Evolutionary conservation across 1,139 yeast species (phyloP).

Genomic region (Candida smagusa): DNA sequence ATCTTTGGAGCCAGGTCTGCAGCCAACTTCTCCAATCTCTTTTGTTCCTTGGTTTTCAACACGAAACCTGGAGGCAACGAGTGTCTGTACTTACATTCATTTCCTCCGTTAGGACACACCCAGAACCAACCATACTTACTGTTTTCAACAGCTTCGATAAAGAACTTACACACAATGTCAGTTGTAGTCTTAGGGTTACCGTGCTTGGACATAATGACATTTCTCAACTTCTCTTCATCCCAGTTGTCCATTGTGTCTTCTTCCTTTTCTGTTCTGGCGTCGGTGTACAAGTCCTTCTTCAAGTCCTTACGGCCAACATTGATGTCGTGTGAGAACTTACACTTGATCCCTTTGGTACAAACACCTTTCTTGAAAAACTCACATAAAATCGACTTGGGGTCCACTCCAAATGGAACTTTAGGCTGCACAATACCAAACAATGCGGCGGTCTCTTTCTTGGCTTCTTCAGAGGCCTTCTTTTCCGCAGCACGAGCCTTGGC

Average conservation of each 20-base stretch:
- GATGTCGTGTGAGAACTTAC: slow-evolving; percentile 93
- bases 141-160: slow-evolving; percentile 95
- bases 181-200: slow-evolving; percentile 95
- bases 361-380: slow-evolving; percentile 83
- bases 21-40: slow-evolving; percentile 83
- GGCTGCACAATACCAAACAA: slow-evolving; percentile 72
- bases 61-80: slow-evolving; percentile 98
- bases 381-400: slow-evolving; percentile 92
- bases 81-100: slow-evolving; percentile 90
- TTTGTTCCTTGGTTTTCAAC: slow-evolving; percentile 93
- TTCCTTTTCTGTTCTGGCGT: slow-evolving; percentile 69
- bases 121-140: slow-evolving; percentile 99
- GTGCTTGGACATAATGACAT: slow-evolving; percentile 84
- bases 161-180: slow-evolving; percentile 88
- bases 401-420: slow-evolving; percentile 95
- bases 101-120: slow-evolving; percentile 95
- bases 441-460: slow-evolving; percentile 82
- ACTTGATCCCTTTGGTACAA: slow-evolving; percentile 88
- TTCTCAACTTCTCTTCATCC: slow-evolving; percentile 94
- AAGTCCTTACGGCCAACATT: slow-evolving; percentile 82
- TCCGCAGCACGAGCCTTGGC: slow-evolving; percentile 76
- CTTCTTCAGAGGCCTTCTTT: slow-evolving; percentile 87
- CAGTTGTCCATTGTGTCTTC: slow-evolving; percentile 92
- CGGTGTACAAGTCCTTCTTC: slow-evolving; percentile 91
- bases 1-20: slow-evolving; percentile 84